Evolutionary conservation across 768 basidiomycete species (phyloP).

Genomic region (Infundibulicybe gibba): DNA sequence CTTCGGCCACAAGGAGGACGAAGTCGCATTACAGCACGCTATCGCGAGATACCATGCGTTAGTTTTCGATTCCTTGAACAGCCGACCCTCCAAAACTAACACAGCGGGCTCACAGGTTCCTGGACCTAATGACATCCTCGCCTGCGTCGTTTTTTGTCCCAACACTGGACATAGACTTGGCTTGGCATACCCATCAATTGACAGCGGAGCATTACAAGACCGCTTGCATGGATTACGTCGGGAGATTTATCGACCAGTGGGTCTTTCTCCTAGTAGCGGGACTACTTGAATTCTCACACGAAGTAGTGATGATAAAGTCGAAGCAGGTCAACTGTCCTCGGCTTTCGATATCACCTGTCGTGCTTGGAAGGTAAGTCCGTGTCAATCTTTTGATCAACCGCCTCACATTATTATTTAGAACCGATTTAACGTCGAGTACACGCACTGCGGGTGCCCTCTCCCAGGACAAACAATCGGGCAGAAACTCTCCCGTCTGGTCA

Average conservation of each 20-base stretch:
- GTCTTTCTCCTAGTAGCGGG: neutral
- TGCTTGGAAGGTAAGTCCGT: constrained; percentile 14
- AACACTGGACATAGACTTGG: constrained; percentile 70
- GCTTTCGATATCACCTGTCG: constrained; percentile 40
- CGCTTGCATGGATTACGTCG: constrained; percentile 39
- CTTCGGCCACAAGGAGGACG: constrained; percentile 33
- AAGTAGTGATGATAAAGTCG: constrained; percentile 40
- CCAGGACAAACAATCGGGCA: constrained; percentile 42
- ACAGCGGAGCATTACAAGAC: constrained; percentile 38
- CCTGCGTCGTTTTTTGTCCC: constrained; percentile 47
- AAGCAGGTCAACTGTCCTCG: constrained; percentile 37
- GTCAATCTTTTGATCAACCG: neutral
- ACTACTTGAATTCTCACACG: neutral
- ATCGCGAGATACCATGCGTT: constrained; percentile 60
- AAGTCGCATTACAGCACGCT: constrained; percentile 41
- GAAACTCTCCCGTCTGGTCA: constrained; percentile 31
- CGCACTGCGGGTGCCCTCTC: constrained; percentile 55
- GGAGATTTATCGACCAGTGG: constrained; percentile 57
- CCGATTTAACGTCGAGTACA: constrained; percentile 52
- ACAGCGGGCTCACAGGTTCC: constrained; percentile 30
- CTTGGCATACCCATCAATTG: constrained; percentile 75
- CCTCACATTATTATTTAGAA: constrained; percentile 15
- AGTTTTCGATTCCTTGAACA: neutral
- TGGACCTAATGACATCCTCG: constrained; percentile 48
- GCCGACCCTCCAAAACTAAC: neutral